A percentile compares a stretch with the other conserved stretches of the same genome.
Conservation (phyloP, 352 stramenopile genomes). For the Pythium plurisporium region DNA sequence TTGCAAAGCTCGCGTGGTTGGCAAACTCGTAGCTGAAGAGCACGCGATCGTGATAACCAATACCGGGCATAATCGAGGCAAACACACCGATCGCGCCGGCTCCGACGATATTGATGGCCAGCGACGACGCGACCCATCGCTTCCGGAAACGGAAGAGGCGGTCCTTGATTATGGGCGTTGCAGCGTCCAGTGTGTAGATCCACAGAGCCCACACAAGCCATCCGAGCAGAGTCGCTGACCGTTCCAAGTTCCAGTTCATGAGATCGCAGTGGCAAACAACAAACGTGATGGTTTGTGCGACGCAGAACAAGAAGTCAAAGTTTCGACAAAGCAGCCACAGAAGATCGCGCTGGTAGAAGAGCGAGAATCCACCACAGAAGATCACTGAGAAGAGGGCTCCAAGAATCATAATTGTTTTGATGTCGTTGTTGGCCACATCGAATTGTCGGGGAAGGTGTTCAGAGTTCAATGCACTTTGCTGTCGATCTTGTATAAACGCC, state of each 20-base stretch:
- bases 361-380: conserved; percentile 3
- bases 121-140: neutral
- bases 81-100: neutral
- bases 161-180: neutral
- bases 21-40: conserved; percentile 2
- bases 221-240: neutral
- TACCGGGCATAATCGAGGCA: neutral
- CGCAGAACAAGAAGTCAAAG: conserved; percentile 12
- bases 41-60: conserved; percentile 1
- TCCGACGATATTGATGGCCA: neutral
- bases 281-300: neutral
- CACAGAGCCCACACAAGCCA: conserved; percentile 11
- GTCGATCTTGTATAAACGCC: neutral
- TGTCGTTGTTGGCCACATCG: neutral
- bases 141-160: conserved; percentile 6
- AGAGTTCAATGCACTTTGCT: neutral
- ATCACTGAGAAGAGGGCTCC: neutral
- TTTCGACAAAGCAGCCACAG: conserved; percentile 6
- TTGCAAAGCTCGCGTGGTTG: neutral
- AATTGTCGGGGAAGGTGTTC: neutral
- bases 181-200: conserved; percentile 1
- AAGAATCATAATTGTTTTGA: neutral
- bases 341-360: conserved; percentile 12
- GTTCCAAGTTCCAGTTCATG: conserved; percentile 1
- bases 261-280: conserved; percentile 2